Evolutionary conservation across 129 eudicot species (phyloP).

Genomic region (carrot (Daucus carota)): DH1_v3.0 NC_030386.2:26250501-26251000

Average conservation of each 20-base stretch:
- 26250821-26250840: not conserved
- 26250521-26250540: not conserved
- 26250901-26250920: not conserved
- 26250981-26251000: not conserved
- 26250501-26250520: not conserved
- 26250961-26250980: not conserved
- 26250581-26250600: too few species aligned
- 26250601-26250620: not conserved
- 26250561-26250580: not conserved
- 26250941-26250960: not conserved
- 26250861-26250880: not conserved
- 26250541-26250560: not conserved
- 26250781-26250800: not conserved
- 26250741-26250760: not conserved
- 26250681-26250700: constrained; percentile 29
- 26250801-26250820: not conserved
- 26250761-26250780: constrained; percentile 7
- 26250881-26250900: not conserved
- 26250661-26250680: constrained; percentile 20
- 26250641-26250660: not conserved
- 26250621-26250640: not conserved
- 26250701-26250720: constrained; percentile 20
- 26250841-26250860: not conserved
- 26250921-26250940: not conserved
- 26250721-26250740: constrained; percentile 23